Evolutionary conservation across 2,329 filamentous ascomycete species (phyloP), one percentile per base, ranked within the genome.

Genomic region (Seiridium unicorne): DNA sequence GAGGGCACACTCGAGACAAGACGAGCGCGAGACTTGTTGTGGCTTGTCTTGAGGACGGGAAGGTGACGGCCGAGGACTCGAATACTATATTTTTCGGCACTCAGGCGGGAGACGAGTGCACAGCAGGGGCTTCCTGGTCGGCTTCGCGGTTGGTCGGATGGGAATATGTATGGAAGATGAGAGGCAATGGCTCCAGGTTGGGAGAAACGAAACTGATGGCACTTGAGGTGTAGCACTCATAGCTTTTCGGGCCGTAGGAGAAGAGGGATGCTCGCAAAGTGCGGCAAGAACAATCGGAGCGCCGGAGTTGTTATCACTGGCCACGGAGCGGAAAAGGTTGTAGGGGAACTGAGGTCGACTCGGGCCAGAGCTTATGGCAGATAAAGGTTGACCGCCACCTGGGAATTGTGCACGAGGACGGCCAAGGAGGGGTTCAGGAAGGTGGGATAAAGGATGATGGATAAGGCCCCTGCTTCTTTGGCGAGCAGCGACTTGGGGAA

Each of bases 301-400:
- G 26, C 18, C 18, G 18, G 18, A 26, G 18, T 26, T 26, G 18
- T 2, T 26, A 26, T 26, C 18, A 26, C 18, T 26, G 18, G 18
- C 18, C 18, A 26, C 18, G 18, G 18, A 26, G 18, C 18, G 38
- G 7, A 7, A 42, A 53, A 53, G 49, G 49, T 53, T 53, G 49
- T 53, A 31, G 49, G 35, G 49, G 35, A 26, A 26, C 18, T 26
- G 18, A 26, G 18, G 18, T 26, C 35, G 49, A 53, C 32, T 53
- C 38, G 49, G 35, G 49, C 49, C 35, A 7, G 49, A 53, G 49
- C 49, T 53, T 53, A 62, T 62, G 56, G 55, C 6, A 46, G 32
- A 26, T n/a, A 40, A 57, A 57, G 38, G 54, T 34, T 57, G 54
- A 57, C 54, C 54, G 54, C 54, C 40, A 57, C 54, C 18, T 35